These are phyloP conservation scores for Vitis riparia DNA, from an alignment of 164 flowering plant genomes.

Conservation along the genomic window DNA sequence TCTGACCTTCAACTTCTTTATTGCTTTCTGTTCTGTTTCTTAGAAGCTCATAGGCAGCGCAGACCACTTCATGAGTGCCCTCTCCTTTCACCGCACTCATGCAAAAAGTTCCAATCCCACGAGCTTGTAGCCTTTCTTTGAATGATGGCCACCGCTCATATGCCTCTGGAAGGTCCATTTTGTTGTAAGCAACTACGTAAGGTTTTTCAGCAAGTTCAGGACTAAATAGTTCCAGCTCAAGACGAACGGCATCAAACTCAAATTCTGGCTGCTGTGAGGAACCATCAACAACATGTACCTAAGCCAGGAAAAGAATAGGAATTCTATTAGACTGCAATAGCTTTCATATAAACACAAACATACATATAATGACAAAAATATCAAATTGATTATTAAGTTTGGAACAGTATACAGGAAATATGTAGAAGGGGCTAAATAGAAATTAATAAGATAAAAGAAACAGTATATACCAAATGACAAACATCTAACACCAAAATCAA, in stretches of 20 bases:
- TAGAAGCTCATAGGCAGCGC: constrained; percentile 76
- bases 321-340: constrained; percentile 7
- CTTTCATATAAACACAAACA: neutral
- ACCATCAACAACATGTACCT: constrained; percentile 97
- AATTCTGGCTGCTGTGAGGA: constrained; percentile 78
- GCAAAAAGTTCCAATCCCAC: constrained; percentile 72
- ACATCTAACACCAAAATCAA: neutral
- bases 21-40: constrained; percentile 31
- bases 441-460: no score
- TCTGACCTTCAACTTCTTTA: constrained; percentile 44
- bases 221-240: constrained; percentile 84
- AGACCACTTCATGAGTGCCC: constrained; percentile 78
- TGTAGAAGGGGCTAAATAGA: neutral
- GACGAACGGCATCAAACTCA: constrained; percentile 92
- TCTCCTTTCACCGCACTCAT: constrained; percentile 87
- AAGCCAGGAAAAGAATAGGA: constrained; percentile 7
- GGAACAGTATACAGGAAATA: neutral
- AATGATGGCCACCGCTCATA: constrained; percentile 77
- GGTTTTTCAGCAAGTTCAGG: constrained; percentile 91
- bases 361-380: neutral
- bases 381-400: neutral
- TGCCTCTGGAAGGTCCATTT: constrained; percentile 97
- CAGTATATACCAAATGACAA: neutral
- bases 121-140: constrained; percentile 52
- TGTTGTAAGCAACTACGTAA: constrained; percentile 79